These are phyloP conservation scores for Scheffersomyces segobiensis DNA, from an alignment of 1,139 yeast species.

Conservation along the genomic window DNA sequence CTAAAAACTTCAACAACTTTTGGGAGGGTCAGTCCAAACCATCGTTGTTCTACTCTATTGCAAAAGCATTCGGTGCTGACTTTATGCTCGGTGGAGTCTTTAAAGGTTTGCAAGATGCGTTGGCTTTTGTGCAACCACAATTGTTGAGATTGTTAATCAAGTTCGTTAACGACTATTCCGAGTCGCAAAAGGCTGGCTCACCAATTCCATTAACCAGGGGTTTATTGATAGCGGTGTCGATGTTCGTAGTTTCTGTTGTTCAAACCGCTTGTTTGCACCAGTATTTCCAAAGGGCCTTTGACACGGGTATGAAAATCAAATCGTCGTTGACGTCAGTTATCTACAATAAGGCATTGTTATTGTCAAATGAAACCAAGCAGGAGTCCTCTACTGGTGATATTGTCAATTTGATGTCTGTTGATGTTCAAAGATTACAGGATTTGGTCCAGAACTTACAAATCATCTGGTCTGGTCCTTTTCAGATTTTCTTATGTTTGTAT, in stretches of 20 bases:
- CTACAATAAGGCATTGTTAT: constrained; percentile 74
- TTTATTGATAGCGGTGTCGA: constrained; percentile 73
- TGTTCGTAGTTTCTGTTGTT: constrained; percentile 79
- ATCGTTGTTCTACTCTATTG: constrained; percentile 64
- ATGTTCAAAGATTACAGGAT: constrained; percentile 91
- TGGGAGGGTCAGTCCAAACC: constrained; percentile 61
- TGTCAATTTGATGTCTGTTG: constrained; percentile 95
- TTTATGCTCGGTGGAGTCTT: constrained; percentile 75
- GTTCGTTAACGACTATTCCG: constrained; percentile 78
- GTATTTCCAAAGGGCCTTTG: constrained; percentile 86
- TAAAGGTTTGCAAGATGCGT: constrained; percentile 73
- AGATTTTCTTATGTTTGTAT: constrained; percentile 73
- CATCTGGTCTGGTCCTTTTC: constrained; percentile 97
- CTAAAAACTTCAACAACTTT: constrained; percentile 50
- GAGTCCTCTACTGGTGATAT: constrained; percentile 92
- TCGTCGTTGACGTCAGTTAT: constrained; percentile 77
- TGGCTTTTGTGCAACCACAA: constrained; percentile 91
- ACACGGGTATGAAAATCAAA: constrained; percentile 86
- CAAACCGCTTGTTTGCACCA: constrained; percentile 91
- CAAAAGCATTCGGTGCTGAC: constrained; percentile 68
- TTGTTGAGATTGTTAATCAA: constrained; percentile 70
- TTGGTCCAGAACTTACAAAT: constrained; percentile 83
- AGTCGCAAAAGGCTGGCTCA: constrained; percentile 29
- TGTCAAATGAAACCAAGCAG: constrained; percentile 83
- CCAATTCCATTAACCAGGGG: constrained; percentile 74